Conservation (phyloP, 352 stramenopile species). For the Pythium volutum region DNA sequence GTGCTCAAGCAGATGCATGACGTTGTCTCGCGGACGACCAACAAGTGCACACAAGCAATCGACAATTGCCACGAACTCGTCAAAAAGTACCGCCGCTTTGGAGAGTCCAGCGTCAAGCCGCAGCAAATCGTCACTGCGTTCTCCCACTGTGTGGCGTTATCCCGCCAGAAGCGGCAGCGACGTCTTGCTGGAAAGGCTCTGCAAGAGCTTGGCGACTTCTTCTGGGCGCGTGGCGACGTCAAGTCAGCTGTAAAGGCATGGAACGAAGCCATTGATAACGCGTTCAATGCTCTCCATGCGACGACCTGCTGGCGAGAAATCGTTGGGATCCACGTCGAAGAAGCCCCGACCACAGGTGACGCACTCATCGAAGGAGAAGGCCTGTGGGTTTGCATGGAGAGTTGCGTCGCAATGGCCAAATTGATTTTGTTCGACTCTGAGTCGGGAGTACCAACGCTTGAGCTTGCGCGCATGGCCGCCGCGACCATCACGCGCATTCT, state of each 20-base stretch:
- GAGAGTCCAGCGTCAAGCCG: conserved; percentile 5
- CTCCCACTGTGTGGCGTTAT: conserved; percentile 47
- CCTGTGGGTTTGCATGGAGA: conserved; percentile 49
- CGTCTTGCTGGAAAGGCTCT: conserved; percentile 54
- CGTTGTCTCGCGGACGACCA: conserved; percentile 31
- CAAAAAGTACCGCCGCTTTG: conserved; percentile 34
- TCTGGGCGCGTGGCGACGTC: conserved; percentile 42
- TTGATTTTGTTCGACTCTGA: conserved; percentile 44
- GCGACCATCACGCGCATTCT: conserved; percentile 57
- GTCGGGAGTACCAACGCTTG: conserved; percentile 37
- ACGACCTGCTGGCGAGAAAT: conserved; percentile 48
- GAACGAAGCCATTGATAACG: conserved; percentile 74
- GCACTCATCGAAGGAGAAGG: conserved; percentile 48
- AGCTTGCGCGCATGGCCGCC: conserved; percentile 68
- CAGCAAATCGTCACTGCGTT: conserved; percentile 43
- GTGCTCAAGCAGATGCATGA: conserved; percentile 23
- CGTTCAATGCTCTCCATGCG: conserved; percentile 54
- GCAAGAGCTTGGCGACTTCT: conserved; percentile 69
- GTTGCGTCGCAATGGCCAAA: conserved; percentile 53
- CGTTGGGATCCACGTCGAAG: conserved; percentile 28
- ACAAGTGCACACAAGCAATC: conserved; percentile 61
- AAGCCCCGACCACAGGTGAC: conserved; percentile 7
- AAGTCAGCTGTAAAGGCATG: conserved; percentile 55
- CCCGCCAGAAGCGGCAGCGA: conserved; percentile 67
- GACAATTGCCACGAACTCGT: conserved; percentile 48